Percentiles rank a stretch among this genome's conserved stretches.
phyloP scores from a whole-genome alignment of 371 early-diverging fungal species.

The Mortierella sp. region DNA sequence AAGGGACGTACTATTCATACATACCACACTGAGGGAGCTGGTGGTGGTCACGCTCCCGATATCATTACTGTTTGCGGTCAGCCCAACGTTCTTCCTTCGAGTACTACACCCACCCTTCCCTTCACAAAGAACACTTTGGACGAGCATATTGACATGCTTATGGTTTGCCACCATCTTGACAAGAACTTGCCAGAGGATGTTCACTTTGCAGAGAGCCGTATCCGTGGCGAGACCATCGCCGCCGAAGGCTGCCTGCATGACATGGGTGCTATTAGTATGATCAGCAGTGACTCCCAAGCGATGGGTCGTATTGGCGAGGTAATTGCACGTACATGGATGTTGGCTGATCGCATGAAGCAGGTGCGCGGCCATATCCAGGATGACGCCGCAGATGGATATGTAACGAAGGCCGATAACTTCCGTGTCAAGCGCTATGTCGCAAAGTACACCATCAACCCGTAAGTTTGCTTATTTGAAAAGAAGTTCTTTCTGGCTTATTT shows the following conservation, averaged over 20 bases:
- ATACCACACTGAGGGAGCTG: slow-evolving; percentile 96
- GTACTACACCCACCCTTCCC: slow-evolving; percentile 95
- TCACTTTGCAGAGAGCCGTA: slow-evolving; percentile 95
- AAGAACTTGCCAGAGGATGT: slow-evolving; percentile 94
- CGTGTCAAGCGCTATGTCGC: slow-evolving; percentile 89
- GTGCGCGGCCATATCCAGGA: slow-evolving; percentile 77
- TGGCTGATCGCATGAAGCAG: slow-evolving; percentile 92
- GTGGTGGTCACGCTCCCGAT: slow-evolving; percentile 95
- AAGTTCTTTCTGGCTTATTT: neutral
- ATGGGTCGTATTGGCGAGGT: slow-evolving; percentile 98
- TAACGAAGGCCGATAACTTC: slow-evolving; percentile 77
- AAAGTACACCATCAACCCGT: slow-evolving; percentile 96
- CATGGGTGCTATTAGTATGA: slow-evolving; percentile 91
- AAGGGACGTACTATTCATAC: slow-evolving; percentile 93
- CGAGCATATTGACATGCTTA: slow-evolving; percentile 97
- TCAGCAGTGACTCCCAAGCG: slow-evolving; percentile 92
- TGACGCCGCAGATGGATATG: slow-evolving; percentile 53
- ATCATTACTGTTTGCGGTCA: slow-evolving; percentile 88
- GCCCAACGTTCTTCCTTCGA: slow-evolving; percentile 88
- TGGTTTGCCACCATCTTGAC: slow-evolving; percentile 97
- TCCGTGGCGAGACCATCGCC: slow-evolving; percentile 95
- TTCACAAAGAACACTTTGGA: slow-evolving; percentile 94
- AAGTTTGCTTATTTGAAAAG: slow-evolving; percentile 27
- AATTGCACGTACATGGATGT: slow-evolving; percentile 91
- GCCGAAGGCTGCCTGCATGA: slow-evolving; percentile 95